phyloP scores from a whole-genome alignment of 805 yeast genomes.

The Candida sithepensis region DNA sequence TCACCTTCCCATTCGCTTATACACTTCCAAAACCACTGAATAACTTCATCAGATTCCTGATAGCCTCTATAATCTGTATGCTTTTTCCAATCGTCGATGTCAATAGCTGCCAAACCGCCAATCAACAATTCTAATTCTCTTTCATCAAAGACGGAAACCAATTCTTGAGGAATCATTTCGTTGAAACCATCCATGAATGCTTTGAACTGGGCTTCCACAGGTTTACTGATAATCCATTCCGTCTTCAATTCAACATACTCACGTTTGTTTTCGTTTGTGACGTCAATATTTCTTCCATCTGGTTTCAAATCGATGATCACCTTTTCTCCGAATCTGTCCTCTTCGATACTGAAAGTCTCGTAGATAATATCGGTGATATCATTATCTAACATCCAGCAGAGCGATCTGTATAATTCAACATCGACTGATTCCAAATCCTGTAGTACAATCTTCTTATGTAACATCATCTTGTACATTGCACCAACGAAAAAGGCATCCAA shows the following conservation, averaged over 20 bases:
- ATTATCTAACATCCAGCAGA: slow-evolving; percentile 94
- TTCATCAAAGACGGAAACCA: slow-evolving; percentile 95
- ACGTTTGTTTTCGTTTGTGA: slow-evolving; percentile 89
- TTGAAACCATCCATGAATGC: slow-evolving; percentile 97
- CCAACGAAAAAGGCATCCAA: slow-evolving; percentile 98
- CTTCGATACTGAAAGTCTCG: slow-evolving; percentile 79
- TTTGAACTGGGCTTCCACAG: slow-evolving; percentile 93
- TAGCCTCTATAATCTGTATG: slow-evolving; percentile 99
- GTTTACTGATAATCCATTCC: slow-evolving; percentile 91
- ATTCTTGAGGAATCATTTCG: slow-evolving; percentile 94
- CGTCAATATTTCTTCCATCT: slow-evolving; percentile 84
- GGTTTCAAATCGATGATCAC: slow-evolving; percentile 88
- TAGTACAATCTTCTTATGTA: slow-evolving; percentile 87
- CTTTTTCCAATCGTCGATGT: slow-evolving; percentile 98
- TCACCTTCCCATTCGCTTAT: slow-evolving; percentile 93
- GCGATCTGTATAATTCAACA: slow-evolving; percentile 90
- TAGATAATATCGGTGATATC: slow-evolving; percentile 88
- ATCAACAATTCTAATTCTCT: slow-evolving; percentile 93
- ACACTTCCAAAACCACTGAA: slow-evolving; percentile 99
- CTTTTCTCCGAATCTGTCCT: slow-evolving; percentile 92
- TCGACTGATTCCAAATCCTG: slow-evolving; percentile 99
- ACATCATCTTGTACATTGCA: slow-evolving; percentile 96
- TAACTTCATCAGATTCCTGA: slow-evolving; percentile 92
- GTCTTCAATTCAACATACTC: slow-evolving; percentile 94
- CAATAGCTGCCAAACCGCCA: slow-evolving; percentile 98